These are phyloP conservation scores for Penicillium sp. DNA, from an alignment of 2,329 filamentous ascomycete genomes.

Conservation along the genomic window DNA sequence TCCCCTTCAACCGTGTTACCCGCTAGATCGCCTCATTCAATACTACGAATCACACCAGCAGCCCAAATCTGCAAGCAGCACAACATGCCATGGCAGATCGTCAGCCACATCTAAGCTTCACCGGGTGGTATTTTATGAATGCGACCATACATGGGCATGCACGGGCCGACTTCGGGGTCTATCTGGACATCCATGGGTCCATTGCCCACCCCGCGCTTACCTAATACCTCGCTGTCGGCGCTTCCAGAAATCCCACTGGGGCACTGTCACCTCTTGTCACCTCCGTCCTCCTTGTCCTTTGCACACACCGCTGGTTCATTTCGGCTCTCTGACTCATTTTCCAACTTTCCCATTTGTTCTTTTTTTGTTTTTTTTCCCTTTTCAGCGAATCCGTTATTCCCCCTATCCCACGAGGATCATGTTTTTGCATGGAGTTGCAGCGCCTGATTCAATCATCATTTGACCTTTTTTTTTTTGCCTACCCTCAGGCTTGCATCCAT, in stretches of 20 bases:
- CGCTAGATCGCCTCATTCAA: constrained; percentile 5
- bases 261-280: not conserved
- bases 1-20: constrained; percentile 7
- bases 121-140: not conserved
- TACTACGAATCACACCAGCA: not conserved
- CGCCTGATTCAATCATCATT: constrained; percentile 7
- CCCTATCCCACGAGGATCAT: not conserved
- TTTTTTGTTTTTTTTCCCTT: not conserved
- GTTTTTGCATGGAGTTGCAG: constrained; percentile 7
- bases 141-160: not conserved
- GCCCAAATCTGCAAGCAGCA: not conserved
- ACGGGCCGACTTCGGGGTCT: constrained; percentile 3
- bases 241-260: constrained; percentile 21
- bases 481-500: constrained; percentile 16
- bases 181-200: not conserved
- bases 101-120: not conserved
- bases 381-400: constrained; percentile 2
- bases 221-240: constrained; percentile 28
- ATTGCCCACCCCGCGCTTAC: constrained; percentile 24
- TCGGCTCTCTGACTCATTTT: constrained; percentile 8
- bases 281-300: not conserved
- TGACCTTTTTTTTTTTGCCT: constrained; percentile 5
- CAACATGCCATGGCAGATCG: not conserved
- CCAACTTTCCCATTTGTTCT: not conserved
- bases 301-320: constrained; percentile 19